Evolutionary conservation across 768 basidiomycete genomes (phyloP), one percentile per base, ranked within the genome.

Genomic region (Pisolithus tinctorius): DNA sequence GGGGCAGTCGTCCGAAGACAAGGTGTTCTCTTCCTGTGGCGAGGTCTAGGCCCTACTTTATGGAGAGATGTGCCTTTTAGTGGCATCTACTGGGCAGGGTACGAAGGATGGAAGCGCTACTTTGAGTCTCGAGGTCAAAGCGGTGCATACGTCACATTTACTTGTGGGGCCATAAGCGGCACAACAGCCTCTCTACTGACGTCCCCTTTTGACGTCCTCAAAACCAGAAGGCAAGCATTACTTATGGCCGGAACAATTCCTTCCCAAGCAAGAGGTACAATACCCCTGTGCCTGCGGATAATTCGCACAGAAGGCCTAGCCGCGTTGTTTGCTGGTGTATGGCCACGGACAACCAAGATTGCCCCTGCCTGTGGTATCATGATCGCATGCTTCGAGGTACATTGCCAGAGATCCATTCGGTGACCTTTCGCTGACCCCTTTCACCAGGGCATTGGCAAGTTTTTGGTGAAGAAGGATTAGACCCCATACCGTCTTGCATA

Each of bases 31-130:
- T 85, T 80, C 45, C 76, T 98, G 26, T 99, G 93, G 92, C 77
- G 91, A 48, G 96, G 96, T 0, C 75, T 99, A 7, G 88, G 88
- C 1, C 81, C 94, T 2, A 95, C 93, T 4, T 74, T 99, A 8
- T 97, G 93, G 93, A 80, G 96, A 46, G 96, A 99, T 60, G 94
- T 98, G 6, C 95, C 96, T 0, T 99, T 99, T 65, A 93, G 90
- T 38, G 96, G 94, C 10, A 73, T 95, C 30, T 99, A 99, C 62
- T 99, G 96, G 96, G 90, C 91, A 4, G 84, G 87, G 25, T 98
- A 97, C 64, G 95, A 99, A 66, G 71, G 80, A 0, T 80, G 82
- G 70, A 97, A 96, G 71, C 71, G 74, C 17, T 59, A 66, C 14
- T 80, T 93, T 59, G 69, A 74, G 59, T 69, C 74, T 51, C 66